phyloP scores from a whole-genome alignment of 176 grass and related monocot genomes.

The Calamus simplicifolius region DNA sequence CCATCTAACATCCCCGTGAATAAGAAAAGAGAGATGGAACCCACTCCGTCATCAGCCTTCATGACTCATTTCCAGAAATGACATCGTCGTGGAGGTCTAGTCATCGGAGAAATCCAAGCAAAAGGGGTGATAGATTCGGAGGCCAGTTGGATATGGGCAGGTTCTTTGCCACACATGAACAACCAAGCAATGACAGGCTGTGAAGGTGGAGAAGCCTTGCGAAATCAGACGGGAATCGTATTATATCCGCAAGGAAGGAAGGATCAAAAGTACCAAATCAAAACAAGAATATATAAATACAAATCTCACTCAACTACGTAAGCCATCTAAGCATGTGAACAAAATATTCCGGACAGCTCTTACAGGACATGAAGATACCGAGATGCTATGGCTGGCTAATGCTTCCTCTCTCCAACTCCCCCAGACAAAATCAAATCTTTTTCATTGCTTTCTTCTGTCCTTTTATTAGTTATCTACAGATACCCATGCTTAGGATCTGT shows the following conservation, averaged over 20 bases:
- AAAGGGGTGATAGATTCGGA: too few relatives aligned
- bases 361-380: conserved; percentile 6
- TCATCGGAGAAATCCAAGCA: too few relatives aligned
- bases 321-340: conserved; percentile 3
- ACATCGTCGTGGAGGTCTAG: too few relatives aligned
- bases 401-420: not conserved
- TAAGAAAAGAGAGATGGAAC: too few relatives aligned
- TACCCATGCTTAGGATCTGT: not conserved
- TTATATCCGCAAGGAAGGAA: not conserved
- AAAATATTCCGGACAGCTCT: conserved; percentile 12
- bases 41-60: too few relatives aligned
- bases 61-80: too few relatives aligned
- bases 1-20: too few relatives aligned
- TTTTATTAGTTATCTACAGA: not conserved
- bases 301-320: not conserved
- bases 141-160: too few relatives aligned
- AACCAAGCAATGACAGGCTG: too few relatives aligned
- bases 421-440: not conserved
- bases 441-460: conserved; percentile 1
- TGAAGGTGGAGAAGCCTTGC: not conserved
- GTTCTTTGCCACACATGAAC: too few relatives aligned
- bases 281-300: not conserved
- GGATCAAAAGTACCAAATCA: conserved; percentile 3
- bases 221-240: conserved; percentile 3
- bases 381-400: conserved; percentile 5